Conservation (phyloP, 371 early-diverging fungal species). For the Mortierella sp. region DNA sequence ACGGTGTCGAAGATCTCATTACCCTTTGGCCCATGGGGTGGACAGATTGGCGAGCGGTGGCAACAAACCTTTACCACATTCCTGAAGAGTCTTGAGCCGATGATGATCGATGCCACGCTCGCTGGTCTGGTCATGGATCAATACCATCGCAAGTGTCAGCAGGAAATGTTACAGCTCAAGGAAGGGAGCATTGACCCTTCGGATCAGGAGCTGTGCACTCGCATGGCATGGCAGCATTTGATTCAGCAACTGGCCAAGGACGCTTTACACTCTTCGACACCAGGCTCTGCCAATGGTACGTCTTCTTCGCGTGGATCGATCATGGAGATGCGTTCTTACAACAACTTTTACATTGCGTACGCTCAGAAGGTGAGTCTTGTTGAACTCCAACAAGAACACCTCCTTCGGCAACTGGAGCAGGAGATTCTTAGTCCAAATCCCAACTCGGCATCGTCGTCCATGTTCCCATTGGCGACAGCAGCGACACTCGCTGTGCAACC, state of each 20-base stretch:
- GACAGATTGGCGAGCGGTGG: constrained; percentile 45
- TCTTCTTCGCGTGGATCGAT: constrained; percentile 10
- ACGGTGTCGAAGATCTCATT: constrained; percentile 32
- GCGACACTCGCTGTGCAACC: background rate
- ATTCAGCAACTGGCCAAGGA: constrained; percentile 33
- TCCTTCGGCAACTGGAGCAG: constrained; percentile 35
- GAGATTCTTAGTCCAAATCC: constrained; percentile 34
- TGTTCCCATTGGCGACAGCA: constrained; percentile 2
- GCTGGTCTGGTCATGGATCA: constrained; percentile 51
- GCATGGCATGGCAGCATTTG: constrained; percentile 32
- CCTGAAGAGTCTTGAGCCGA: constrained; percentile 38
- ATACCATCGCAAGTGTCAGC: constrained; percentile 34
- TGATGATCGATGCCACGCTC: constrained; percentile 45
- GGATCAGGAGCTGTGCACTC: constrained; percentile 36
- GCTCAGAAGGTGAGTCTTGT: constrained; percentile 44
- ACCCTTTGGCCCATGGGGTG: constrained; percentile 50
- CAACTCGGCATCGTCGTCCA: constrained; percentile 8
- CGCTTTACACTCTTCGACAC: constrained; percentile 13
- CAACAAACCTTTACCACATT: constrained; percentile 37
- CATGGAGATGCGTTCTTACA: constrained; percentile 47
- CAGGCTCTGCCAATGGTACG: background rate
- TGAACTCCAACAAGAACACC: constrained; percentile 28
- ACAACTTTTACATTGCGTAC: constrained; percentile 40
- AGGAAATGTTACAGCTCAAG: constrained; percentile 26
- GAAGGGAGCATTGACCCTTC: constrained; percentile 7